Evolutionary conservation across 768 basidiomycete species (phyloP), one percentile per base, ranked within the genome.

Genomic region (Kwoniella newhampshirensis): DNA sequence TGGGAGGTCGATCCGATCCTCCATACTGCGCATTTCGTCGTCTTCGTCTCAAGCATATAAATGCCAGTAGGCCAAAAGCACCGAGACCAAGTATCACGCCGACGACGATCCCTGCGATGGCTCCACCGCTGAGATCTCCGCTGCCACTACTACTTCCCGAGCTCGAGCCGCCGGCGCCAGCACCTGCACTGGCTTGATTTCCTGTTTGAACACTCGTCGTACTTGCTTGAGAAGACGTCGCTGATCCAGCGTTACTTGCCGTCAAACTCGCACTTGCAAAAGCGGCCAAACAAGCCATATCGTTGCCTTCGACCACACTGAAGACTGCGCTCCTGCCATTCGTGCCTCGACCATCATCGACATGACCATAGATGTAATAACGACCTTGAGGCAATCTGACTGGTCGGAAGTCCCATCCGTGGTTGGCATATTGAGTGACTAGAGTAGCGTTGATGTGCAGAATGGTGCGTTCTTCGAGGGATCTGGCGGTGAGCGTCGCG

Each of bases 71-170:
- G 6, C 35, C 57, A 4, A 62, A 18, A 21, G 43, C 25, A 9
- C 26, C 51, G 6, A 63, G 41, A 17, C 43, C 62, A 25, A 30
- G 45, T 5, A 67, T 17, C 4, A 60, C 55, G 5, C 67, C 67
- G 35, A 61, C 36, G 18, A 64, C 67, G 13, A 68, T 60, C 8
- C 67, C 67, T 8, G 49, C 66, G n/a, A 68, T 62, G 8, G 57
- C 66, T 7, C 66, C 66, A 15, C 66, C 62, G 18, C 42, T 28
- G 18, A 64, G 12, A 2, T 41, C 55, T 32, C 21, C 37, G 20
- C 52, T 58, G 26, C 36, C 47, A 20, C 46, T 44, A 1, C 20
- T 26, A 9, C 18, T 25, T 13, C 41, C 37, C 17, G 13, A 28
- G 15, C 18, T 46, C 18, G 47, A 13, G 36, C 36, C 35, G 7